Evolutionary conservation across 129 eudicot species (phyloP).

Genomic region (Erigeron canadensis): DNA sequence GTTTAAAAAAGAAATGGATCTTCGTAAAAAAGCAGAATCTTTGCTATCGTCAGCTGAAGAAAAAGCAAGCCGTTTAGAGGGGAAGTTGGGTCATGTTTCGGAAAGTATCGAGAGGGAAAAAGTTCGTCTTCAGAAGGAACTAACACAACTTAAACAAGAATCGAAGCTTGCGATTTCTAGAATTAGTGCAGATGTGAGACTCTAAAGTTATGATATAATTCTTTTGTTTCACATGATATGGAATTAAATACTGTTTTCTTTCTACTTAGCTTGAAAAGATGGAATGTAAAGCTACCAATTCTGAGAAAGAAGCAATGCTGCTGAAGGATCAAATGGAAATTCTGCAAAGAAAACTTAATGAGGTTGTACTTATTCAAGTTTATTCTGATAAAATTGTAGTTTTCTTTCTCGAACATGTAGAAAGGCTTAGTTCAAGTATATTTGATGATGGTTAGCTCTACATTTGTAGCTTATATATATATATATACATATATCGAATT

Average conservation of each 20-base stretch:
- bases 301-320: slow-evolving; percentile 69
- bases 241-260: slow-evolving; percentile 18
- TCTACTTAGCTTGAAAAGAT: slow-evolving; percentile 71
- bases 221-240: slow-evolving; percentile 19
- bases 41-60: slow-evolving; percentile 68
- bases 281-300: slow-evolving; percentile 78
- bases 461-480: background rate
- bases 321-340: slow-evolving; percentile 69
- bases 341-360: slow-evolving; percentile 52
- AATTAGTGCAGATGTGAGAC: slow-evolving; percentile 74
- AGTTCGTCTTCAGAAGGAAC: slow-evolving; percentile 58
- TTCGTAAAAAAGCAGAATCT: slow-evolving; percentile 73
- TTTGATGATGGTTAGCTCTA: slow-evolving; percentile 4
- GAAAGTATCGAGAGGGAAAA: slow-evolving; percentile 25
- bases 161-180: slow-evolving; percentile 69
- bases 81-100: slow-evolving; percentile 39
- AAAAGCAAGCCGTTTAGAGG: slow-evolving; percentile 58
- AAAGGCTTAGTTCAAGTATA: background rate
- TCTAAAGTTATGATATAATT: background rate
- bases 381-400: slow-evolving; percentile 11
- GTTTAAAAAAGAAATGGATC: slow-evolving; percentile 62
- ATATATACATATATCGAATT: slow-evolving; percentile 17
- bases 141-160: slow-evolving; percentile 61
- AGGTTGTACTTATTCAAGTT: slow-evolving; percentile 48
- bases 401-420: background rate